Evolutionary conservation across 2,329 filamentous ascomycete genomes (phyloP).

Genomic region (Aspergillus sp.): DNA sequence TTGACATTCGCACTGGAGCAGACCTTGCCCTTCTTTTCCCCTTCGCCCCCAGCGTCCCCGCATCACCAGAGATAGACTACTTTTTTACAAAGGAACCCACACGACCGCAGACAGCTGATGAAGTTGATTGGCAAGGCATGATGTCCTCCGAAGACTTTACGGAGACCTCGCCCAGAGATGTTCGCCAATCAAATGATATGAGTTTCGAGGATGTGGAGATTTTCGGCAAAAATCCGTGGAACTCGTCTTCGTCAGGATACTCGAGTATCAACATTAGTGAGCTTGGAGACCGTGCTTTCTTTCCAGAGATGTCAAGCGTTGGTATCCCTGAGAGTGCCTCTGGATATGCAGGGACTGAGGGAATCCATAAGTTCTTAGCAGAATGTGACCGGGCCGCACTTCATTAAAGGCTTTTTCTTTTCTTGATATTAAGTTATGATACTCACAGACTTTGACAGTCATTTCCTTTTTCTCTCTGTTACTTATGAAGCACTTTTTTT

Average conservation of each 20-base stretch:
- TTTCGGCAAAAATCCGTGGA: constrained; percentile 50
- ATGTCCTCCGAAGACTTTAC: constrained; percentile 38
- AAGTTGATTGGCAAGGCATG: constrained; percentile 56
- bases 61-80: constrained; percentile 40
- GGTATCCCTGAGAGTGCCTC: constrained; percentile 32
- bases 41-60: constrained; percentile 64
- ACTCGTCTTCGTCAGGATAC: constrained; percentile 50
- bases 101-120: constrained; percentile 28
- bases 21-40: constrained; percentile 78
- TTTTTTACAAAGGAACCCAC: constrained; percentile 38
- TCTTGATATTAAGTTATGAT: constrained; percentile 1
- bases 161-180: constrained; percentile 18
- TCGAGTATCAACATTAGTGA: constrained; percentile 56
- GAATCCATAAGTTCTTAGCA: constrained; percentile 62
- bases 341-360: constrained; percentile 60
- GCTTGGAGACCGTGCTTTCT: constrained; percentile 35
- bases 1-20: constrained; percentile 62
- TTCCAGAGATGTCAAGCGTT: constrained; percentile 35
- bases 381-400: constrained; percentile 53
- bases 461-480: constrained; percentile 10
- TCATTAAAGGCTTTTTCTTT: constrained; percentile 4
- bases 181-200: constrained; percentile 20
- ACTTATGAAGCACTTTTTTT: not conserved
- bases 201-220: constrained; percentile 41
- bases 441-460: constrained; percentile 15